Base-by-base conservation (phyloP, 2,329 filamentous ascomycete species). In the Aspergillus tamarii region DNA sequence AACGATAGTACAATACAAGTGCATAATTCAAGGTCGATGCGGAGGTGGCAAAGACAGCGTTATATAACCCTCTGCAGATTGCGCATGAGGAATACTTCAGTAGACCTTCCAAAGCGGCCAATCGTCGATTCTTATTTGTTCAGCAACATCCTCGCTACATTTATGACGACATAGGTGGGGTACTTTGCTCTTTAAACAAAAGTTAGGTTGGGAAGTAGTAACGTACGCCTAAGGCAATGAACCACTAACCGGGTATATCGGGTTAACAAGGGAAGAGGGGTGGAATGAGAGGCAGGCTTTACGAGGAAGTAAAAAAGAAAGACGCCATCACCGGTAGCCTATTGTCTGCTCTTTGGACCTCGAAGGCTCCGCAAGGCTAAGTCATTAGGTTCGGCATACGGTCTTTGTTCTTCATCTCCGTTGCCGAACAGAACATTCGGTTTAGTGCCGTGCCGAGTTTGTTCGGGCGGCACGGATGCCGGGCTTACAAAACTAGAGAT, bases 401-500 rank as follows among this genome's bases (percentile, higher is more conserved):
- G 60, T n/a, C 65, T 72, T 53, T 70, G 69, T 26, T 73, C 74
- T 59, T 75, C 75, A 53, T 74, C 71, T 60, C 65, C 69, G 60
- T 72, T 73, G 41, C 76, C 72, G 57, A 80, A 79, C 19, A 78
- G 68, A n/a, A 72, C 63, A 59, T 69, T 74, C 52, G 72, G 71
- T 66, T 74, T 77, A 43, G 64, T 62, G 57, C 66, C 76, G 39
- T 77, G 74, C 61, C 79, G 75, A 61, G 76, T 77, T 63, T 81
- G 77, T 62, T 83, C 81, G 41, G 81, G 80, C 16, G 79, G 77
- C 32, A 76, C 73, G n/a, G 81, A 80, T 21, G 76, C 78, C 19
- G 80, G 78, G 58, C 77, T 79, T 48, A 83, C 80, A 72, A 83
- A 83, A 34, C 76, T 78, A 11, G 80, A 82, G 30, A 80, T 74